Conservation (phyloP, 2,329 filamentous ascomycete species). For the Onygenales sp. region DNA sequence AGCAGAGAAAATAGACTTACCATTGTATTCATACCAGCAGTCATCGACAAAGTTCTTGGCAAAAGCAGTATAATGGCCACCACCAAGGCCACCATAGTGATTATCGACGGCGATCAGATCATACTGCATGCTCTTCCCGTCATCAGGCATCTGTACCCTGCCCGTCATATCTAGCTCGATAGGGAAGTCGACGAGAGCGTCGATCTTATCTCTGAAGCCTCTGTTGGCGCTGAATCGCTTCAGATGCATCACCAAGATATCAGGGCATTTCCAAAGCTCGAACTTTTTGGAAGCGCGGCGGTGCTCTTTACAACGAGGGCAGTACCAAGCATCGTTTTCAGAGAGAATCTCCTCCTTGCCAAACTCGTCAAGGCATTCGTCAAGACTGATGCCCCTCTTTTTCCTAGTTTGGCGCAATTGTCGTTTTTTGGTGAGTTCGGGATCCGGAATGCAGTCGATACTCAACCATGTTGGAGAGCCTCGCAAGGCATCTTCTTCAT, state of each 20-base stretch:
- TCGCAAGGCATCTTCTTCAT: conserved; percentile 41
- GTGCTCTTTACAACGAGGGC: conserved; percentile 88
- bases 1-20: conserved; percentile 43
- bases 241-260: conserved; percentile 88
- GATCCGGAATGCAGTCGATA: conserved; percentile 46
- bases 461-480: conserved; percentile 51
- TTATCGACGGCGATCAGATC: conserved; percentile 95
- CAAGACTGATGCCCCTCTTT: conserved; percentile 69
- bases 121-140: conserved; percentile 74
- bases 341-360: conserved; percentile 89
- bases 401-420: conserved; percentile 55
- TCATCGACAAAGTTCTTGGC: conserved; percentile 85
- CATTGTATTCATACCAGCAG: conserved; percentile 95
- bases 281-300: conserved; percentile 91
- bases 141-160: conserved; percentile 69
- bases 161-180: conserved; percentile 72
- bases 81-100: conserved; percentile 85
- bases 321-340: conserved; percentile 96
- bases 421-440: conserved; percentile 55
- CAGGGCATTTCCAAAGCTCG: conserved; percentile 91
- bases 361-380: conserved; percentile 90
- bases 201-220: conserved; percentile 79
- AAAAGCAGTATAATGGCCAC: conserved; percentile 92
- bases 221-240: conserved; percentile 88
- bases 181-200: conserved; percentile 84